Percentiles rank a stretch among this genome's conserved stretches.
These are phyloP conservation scores for Paxillus rubicundulus DNA, from an alignment of 768 basidiomycete species.

Conservation along the genomic window DNA sequence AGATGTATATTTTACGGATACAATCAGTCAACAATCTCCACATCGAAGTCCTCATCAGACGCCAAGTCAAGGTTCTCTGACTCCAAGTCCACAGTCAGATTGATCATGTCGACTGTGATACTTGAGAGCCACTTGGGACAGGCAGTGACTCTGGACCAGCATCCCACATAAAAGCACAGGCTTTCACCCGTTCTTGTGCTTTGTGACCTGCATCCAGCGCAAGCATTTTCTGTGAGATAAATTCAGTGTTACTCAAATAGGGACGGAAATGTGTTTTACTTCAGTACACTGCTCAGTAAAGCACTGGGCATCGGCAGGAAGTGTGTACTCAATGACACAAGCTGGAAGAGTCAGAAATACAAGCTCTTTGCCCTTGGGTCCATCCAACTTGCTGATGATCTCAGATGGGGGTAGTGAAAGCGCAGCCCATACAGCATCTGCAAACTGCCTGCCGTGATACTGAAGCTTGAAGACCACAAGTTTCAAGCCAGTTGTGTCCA, in stretches of 20 bases:
- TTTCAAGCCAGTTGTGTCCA: neutral
- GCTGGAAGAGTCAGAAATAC: neutral
- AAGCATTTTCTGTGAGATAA: neutral
- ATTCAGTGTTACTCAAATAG: neutral
- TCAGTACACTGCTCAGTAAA: neutral
- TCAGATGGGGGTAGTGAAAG: neutral
- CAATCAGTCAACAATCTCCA: no score
- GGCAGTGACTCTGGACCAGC: no score
- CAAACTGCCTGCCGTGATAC: neutral
- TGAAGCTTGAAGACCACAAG: neutral
- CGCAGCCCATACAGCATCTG: neutral
- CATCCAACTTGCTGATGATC: neutral
- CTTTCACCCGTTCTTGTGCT: neutral
- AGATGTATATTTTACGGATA: no score
- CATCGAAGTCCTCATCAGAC: no score
- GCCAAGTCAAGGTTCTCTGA: no score
- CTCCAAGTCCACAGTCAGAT: no score
- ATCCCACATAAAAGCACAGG: no score
- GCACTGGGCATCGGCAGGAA: neutral
- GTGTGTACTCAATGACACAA: neutral
- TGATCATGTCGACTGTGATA: no score
- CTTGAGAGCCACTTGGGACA: no score
- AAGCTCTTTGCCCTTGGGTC: neutral
- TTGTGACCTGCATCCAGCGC: neutral
- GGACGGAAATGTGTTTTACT: neutral